phyloP scores from a whole-genome alignment of 345 rosid genomes.

The Erucastrum elatum region DNA sequence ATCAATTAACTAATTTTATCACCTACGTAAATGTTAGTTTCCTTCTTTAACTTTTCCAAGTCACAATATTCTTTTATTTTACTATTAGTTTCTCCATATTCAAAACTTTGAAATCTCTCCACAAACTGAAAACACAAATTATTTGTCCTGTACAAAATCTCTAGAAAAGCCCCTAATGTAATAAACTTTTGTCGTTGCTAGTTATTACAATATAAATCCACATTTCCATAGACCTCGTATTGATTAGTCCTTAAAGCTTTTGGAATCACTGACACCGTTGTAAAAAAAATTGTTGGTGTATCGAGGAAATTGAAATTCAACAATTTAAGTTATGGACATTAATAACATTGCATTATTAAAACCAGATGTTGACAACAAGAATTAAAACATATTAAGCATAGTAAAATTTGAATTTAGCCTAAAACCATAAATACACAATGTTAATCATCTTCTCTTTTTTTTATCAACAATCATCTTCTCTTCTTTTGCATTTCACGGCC shows the following conservation, averaged over 20 bases:
- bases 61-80: neutral
- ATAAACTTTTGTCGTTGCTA: neutral
- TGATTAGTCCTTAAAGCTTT: too few relatives aligned
- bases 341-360: neutral
- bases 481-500: neutral
- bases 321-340: neutral
- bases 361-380: neutral
- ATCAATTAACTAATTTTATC: constrained; percentile 13
- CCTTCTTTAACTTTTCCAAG: neutral
- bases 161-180: neutral
- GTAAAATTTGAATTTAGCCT: neutral
- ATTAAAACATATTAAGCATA: neutral
- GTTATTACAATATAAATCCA: neutral
- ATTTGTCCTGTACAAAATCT: neutral
- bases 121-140: neutral
- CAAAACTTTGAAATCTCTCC: neutral
- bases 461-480: too few relatives aligned
- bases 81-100: neutral
- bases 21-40: constrained; percentile 18
- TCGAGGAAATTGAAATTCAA: neutral
- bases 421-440: neutral
- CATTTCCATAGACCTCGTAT: too few relatives aligned
- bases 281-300: neutral
- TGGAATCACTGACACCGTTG: too few relatives aligned
- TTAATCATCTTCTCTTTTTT: neutral